Evolutionary conservation across 2,329 filamentous ascomycete genomes (phyloP), one percentile per base, ranked within the genome.

Genomic region (Penicillium polonicum): DNA sequence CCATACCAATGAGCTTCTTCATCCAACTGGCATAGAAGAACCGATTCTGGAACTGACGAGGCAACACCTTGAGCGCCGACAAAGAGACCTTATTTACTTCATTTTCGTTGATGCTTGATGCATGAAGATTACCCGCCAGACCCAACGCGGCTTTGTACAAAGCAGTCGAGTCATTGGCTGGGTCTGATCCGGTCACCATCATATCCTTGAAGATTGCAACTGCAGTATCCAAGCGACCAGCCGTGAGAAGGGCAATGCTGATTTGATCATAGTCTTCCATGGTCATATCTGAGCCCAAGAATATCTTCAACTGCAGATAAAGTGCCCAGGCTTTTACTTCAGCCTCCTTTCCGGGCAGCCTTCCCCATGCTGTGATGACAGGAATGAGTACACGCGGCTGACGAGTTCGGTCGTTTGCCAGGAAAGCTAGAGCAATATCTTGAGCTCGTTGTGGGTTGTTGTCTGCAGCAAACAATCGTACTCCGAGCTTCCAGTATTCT

Each of bases 1-100:
- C 86, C 57, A 87, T 84, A 17, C 87, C 88, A 55, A 95, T 89
- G 9, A 95, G 83, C 49, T 89, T 86, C 74, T 93, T 93, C 68
- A 96, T 82, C 92, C 92, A 96, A 67, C 91, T 92, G 35, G 88
- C 89, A 64, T 92, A 89, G 74, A 96, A 90, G 74, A 91, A 93
- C 61, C 88, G 87, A 72, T 95, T 94, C 45, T 80, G 77, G 54
- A 83, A 81, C 35, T 72, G 72, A 13, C 74, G 70, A 5, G 85
- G 85, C 21, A 88, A 69, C 29, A 79, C 69, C 5, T 79, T 79
- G 27, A 88, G 69, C 2, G 78, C 78, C 10, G 78, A 73, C 5
- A 83, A 68, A 0, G 80, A 81, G 12, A 82, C 68, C 55, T 76
- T 76, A 67, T 80, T 80, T 45, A 83, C 70, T 41, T 79, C 72